phyloP scores from a whole-genome alignment of 768 basidiomycete species.

The Aureoboletus auriporus region DNA sequence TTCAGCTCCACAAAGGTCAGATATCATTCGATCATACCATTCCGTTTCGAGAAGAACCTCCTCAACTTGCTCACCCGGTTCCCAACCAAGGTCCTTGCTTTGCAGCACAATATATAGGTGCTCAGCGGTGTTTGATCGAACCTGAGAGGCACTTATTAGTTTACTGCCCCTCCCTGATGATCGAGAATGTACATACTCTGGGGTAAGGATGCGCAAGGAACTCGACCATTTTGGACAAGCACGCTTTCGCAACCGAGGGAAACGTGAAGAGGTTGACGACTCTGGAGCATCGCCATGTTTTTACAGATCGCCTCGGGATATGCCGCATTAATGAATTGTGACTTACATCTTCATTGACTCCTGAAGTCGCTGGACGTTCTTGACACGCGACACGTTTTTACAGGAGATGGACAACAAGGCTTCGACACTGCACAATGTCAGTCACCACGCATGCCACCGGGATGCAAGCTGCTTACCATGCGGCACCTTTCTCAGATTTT shows the following conservation, averaged over 20 bases:
- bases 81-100: conserved; percentile 58
- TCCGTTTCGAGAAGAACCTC: conserved; percentile 75
- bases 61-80: conserved; percentile 59
- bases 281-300: conserved; percentile 36
- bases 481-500: conserved; percentile 42
- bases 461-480: conserved; percentile 42
- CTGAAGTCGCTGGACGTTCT: conserved; percentile 78
- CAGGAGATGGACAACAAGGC: conserved; percentile 53
- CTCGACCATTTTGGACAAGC: conserved; percentile 41
- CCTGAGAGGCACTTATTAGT: conserved; percentile 37
- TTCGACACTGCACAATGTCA: conserved; percentile 41
- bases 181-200: conserved; percentile 46
- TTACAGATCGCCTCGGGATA: conserved; percentile 7
- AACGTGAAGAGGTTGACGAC: conserved; percentile 61
- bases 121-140: conserved; percentile 79
- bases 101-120: conserved; percentile 77
- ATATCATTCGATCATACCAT: conserved; percentile 48
- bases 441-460: conserved; percentile 8
- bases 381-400: conserved; percentile 63
- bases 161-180: conserved; percentile 8
- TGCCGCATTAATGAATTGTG: conserved; percentile 25
- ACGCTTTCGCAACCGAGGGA: conserved; percentile 38
- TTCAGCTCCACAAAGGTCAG: conserved; percentile 20
- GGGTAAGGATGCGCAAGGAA: conserved; percentile 83
- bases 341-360: conserved; percentile 81